phyloP scores from a whole-genome alignment of 2,329 filamentous ascomycete genomes.

The Aspergillus chevalieri region DNA sequence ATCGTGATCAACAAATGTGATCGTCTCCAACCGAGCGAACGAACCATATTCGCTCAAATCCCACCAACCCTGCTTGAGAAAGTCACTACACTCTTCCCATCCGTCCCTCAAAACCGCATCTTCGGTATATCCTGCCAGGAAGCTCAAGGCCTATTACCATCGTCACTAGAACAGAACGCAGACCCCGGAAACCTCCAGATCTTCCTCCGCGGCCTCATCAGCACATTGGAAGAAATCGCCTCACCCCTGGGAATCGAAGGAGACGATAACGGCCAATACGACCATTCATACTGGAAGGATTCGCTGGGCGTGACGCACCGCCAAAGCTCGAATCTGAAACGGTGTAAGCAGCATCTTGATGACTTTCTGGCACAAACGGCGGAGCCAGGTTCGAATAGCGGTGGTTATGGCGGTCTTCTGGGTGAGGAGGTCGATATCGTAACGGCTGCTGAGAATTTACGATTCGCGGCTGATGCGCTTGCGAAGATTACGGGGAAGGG shows the following conservation, averaged over 20 bases:
- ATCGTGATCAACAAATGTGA: conserved; percentile 59
- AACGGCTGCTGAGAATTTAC: conserved; percentile 80
- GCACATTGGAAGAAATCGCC: conserved; percentile 53
- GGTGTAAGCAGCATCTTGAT: conserved; percentile 65
- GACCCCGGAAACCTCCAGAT: conserved; percentile 62
- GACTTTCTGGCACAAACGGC: conserved; percentile 63
- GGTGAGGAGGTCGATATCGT: conserved; percentile 64
- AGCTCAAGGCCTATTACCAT: conserved; percentile 31
- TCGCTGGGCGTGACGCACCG: conserved; percentile 86
- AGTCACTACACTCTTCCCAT: conserved; percentile 37
- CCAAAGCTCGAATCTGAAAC: conserved; percentile 71
- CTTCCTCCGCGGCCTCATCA: conserved; percentile 63
- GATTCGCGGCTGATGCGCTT: conserved; percentile 72
- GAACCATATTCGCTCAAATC: conserved; percentile 3
- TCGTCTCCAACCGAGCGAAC: conserved; percentile 26
- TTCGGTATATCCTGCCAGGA: conserved; percentile 68
- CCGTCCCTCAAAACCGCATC: conserved; percentile 42
- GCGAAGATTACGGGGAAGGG: conserved; percentile 82
- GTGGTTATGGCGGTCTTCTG: background rate
- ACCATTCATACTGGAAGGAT: conserved; percentile 69
- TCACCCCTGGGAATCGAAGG: conserved; percentile 30
- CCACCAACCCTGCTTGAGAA: conserved; percentile 28
- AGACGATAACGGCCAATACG: conserved; percentile 33
- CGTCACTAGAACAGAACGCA: conserved; percentile 1
- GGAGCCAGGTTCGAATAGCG: background rate